phyloP scores from a whole-genome alignment of 257 asterid genomes.

The Scutellaria minor region DNA sequence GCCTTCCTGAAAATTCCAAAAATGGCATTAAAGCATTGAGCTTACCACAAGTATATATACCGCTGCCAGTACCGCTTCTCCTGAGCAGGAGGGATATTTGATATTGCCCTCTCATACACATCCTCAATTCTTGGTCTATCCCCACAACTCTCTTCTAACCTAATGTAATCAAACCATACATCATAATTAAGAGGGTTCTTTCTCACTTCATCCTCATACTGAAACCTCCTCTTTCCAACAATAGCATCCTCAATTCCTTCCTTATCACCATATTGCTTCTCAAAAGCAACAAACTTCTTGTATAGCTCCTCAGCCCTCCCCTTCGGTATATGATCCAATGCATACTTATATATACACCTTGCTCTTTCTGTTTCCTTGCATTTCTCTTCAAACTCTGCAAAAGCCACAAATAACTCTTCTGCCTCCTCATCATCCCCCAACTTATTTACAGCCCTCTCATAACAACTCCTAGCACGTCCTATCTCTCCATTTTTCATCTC shows the following conservation, averaged over 20 bases:
- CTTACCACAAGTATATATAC: slow-evolving; percentile 88
- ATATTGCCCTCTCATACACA: slow-evolving; percentile 87
- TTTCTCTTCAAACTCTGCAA: slow-evolving; percentile 90
- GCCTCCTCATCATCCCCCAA: slow-evolving; percentile 92
- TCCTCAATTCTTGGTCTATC: slow-evolving; percentile 71
- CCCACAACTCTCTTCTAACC: slow-evolving; percentile 83
- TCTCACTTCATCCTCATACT: slow-evolving; percentile 86
- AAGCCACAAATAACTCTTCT: slow-evolving; percentile 81
- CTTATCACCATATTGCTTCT: slow-evolving; percentile 89
- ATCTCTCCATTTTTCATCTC: slow-evolving; percentile 93
- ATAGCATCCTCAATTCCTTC: slow-evolving; percentile 96
- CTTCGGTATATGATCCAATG: slow-evolving; percentile 90
- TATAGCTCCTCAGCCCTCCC: slow-evolving; percentile 90
- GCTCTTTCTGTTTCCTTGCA: slow-evolving; percentile 95
- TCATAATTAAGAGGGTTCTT: slow-evolving; percentile 87
- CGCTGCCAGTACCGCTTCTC: slow-evolving; percentile 97
- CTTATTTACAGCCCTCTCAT: slow-evolving; percentile 82
- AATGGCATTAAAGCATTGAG: slow-evolving; percentile 12
- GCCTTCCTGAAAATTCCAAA: neutral
- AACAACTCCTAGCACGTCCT: slow-evolving; percentile 63
- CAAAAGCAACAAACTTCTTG: slow-evolving; percentile 87
- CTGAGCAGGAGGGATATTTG: slow-evolving; percentile 90
- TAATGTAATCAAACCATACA: slow-evolving; percentile 86
- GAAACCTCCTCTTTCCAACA: slow-evolving; percentile 88
- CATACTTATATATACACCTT: slow-evolving; percentile 76